Conservation (phyloP, 768 basidiomycete genomes). For the Mycena venus region DNA sequence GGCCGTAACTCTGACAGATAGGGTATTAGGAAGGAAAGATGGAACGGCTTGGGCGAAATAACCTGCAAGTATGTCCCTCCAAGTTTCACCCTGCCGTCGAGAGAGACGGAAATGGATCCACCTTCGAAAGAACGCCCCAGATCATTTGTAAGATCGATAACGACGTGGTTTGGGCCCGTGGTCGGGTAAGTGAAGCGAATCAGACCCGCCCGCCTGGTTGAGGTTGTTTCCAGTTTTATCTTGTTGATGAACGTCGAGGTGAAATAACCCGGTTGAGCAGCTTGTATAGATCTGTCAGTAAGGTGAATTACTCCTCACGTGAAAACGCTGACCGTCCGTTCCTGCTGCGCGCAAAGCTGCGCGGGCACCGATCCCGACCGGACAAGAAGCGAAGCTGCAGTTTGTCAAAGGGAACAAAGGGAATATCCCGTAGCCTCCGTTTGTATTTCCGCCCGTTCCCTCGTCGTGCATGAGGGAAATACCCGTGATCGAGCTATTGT, state of each 20-base stretch:
- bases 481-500: slow-evolving; percentile 58
- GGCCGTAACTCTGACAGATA: slow-evolving; percentile 56
- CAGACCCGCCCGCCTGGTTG: slow-evolving; percentile 69
- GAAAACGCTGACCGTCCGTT: slow-evolving; percentile 52
- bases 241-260: slow-evolving; percentile 60
- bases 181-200: slow-evolving; percentile 72
- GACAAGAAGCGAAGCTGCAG: slow-evolving; percentile 57
- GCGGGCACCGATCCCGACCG: slow-evolving; percentile 56
- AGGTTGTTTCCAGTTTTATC: slow-evolving; percentile 69
- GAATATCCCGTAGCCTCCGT: slow-evolving; percentile 66
- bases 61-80: slow-evolving; percentile 63
- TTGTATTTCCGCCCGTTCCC: slow-evolving; percentile 65
- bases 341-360: slow-evolving; percentile 56
- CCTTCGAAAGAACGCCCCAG: slow-evolving; percentile 63
- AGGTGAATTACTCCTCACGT: not conserved
- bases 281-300: slow-evolving; percentile 36
- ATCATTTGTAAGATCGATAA: slow-evolving; percentile 61
- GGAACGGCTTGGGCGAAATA: not conserved
- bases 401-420: slow-evolving; percentile 61
- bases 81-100: slow-evolving; percentile 52
- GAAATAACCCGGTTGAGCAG: slow-evolving; percentile 63
- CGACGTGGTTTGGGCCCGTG: slow-evolving; percentile 60
- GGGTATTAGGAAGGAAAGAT: not conserved
- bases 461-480: slow-evolving; percentile 69
- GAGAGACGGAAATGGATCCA: slow-evolving; percentile 50